Evolutionary conservation across 352 stramenopile species (phyloP), one percentile per base, ranked within the genome.

Genomic region (Pythium graminicola): DNA sequence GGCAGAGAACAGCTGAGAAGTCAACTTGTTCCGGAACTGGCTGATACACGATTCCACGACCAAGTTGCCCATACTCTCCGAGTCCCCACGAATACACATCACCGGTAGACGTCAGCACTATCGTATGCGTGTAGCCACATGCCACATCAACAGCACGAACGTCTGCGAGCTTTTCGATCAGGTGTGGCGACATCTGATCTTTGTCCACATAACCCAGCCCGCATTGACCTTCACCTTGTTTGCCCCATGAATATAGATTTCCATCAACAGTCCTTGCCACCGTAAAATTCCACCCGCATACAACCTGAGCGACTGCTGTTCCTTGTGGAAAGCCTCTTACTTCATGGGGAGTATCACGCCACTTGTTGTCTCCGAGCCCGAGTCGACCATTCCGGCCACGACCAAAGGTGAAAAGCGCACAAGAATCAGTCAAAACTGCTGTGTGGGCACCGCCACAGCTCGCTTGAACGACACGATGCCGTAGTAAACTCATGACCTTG

Each of bases 111-210:
- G 82, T 84, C 6, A 93, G 67, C 27, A 78, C 82, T 14, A 95
- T 44, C 0, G 83, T 96, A 65, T 97, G 89, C 9, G 81, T 96
- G 58, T 93, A 90, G 16, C 86, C 86, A 39, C 77, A 93, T 7
- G 79, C 78, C 26, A 95, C 60, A 40, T 89, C 75, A 3, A 90
- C 51, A n/a, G 84, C 64, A 16, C 55, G 26, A 24, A 50, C 43
- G 43, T 67, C 73, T 6, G 50, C 45, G 1, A 86, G 64, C 26
- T 71, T 75, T 17, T 86, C 73, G 13, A 88, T 64, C 14, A 59
- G 57, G 10, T 65, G 63, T n/a, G 80, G 80, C 19, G 81, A 64
- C n/a, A 82, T 50, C 56, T 93, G 79, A 47, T 93, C 81, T 31
- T 87, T 83, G 47, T 92, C 81, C 11, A 86, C 50, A 42, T 88